Evolutionary conservation across 1,139 yeast species (phyloP), one percentile per base, ranked within the genome.

Genomic region (Pichia sp.): DNA sequence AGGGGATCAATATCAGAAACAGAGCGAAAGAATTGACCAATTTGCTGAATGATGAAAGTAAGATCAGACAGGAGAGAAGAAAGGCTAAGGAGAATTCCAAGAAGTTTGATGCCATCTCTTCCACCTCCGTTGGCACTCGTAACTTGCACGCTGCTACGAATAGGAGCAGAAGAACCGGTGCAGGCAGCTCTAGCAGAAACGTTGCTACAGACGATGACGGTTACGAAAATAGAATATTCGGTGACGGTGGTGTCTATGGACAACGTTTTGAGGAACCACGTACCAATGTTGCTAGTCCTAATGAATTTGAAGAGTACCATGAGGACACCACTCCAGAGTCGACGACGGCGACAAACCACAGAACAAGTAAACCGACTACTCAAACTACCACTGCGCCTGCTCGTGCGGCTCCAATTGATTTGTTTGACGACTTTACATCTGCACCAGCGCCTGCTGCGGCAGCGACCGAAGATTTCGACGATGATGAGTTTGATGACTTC

Each of bases 401-500:
- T 6, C 51, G 59, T 30, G 40, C 63, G 54, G 39, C 34, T 24
- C 65, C 48, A 15, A 86, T 80, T 51, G 65, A 80, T 45, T 67
- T 77, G 44, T 66, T 74, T 9, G 68, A 74, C 45, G 69, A 74
- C 45, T 34, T 37, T 23, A 16, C 67, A 41, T 68, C 61, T 24
- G 45, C 23, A 24, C 46, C 35, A 24, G 44, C 30, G 28, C 42
- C 34, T 10, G 1, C 34, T 10, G 29, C 39, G 27, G n/a, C 41
- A 12, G 35, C 28, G 9, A 21, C 32, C 12, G 33, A 34, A 27
- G 34, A 38, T 29, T 35, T 47, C 30, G 41, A 78, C 30, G 94
- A 82, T 47, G 96, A 87, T 50, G 97, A 88, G 29, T 88, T 88
- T 60, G 95, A 85, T 47, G 97, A 91, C 49, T 88, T 88, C 70